Conservation (phyloP, 108 stramenopile species). For the Nitzschia putrida region DNA sequence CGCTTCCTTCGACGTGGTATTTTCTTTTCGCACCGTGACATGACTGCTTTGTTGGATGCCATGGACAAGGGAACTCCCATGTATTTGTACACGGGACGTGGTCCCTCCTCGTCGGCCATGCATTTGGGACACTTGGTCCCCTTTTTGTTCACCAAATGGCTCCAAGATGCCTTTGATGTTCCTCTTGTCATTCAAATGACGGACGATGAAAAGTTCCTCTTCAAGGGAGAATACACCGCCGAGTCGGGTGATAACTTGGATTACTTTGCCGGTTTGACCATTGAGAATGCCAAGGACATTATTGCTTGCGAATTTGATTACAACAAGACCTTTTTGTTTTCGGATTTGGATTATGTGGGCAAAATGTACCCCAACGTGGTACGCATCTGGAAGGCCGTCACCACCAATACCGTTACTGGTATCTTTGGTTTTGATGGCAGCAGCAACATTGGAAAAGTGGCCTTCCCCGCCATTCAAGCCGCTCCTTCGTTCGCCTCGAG, state of each 20-base stretch:
- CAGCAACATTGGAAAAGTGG: slow-evolving; percentile 92
- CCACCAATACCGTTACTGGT: slow-evolving; percentile 89
- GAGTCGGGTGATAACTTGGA: slow-evolving; percentile 87
- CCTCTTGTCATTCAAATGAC: slow-evolving; percentile 99
- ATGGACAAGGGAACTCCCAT: slow-evolving; percentile 70
- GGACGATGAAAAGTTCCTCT: slow-evolving; percentile 99
- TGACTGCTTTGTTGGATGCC: slow-evolving; percentile 80
- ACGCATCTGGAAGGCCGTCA: slow-evolving; percentile 96
- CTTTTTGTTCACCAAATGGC: slow-evolving; percentile 96
- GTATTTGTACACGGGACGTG: slow-evolving; percentile 98
- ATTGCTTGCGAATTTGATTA: slow-evolving; percentile 97
- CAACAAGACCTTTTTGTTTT: slow-evolving; percentile 88
- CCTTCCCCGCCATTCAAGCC: slow-evolving; percentile 95
- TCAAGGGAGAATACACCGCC: slow-evolving; percentile 89
- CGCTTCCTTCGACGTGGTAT: slow-evolving; percentile 95
- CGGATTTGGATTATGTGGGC: slow-evolving; percentile 96
- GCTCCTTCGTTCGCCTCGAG: slow-evolving; percentile 94
- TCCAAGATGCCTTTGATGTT: slow-evolving; percentile 94
- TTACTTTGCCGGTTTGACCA: slow-evolving; percentile 85
- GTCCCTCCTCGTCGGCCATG: slow-evolving; percentile 94
- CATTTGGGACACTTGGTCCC: slow-evolving; percentile 98
- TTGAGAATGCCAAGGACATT: slow-evolving; percentile 98
- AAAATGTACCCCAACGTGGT: slow-evolving; percentile 96
- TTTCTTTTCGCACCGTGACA: slow-evolving; percentile 98
- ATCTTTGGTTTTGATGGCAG: slow-evolving; percentile 95